Base-by-base conservation (phyloP, 2,329 filamentous ascomycete genomes). In the Alternaria arbusti region DNA sequence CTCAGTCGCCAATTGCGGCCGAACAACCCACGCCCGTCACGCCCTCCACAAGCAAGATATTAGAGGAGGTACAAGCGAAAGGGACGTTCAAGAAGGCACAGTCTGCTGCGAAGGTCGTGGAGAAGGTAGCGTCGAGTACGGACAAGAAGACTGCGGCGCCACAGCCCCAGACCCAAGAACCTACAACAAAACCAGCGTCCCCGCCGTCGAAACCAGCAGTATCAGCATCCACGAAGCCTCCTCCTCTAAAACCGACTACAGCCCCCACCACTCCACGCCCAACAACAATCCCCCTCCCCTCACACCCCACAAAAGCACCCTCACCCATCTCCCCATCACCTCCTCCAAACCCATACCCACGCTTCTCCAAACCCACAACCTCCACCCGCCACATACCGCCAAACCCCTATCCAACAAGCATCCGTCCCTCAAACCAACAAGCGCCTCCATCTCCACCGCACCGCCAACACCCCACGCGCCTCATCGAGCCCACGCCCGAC, bases 41-140 rank as follows among this genome's bases (percentile, higher is more conserved):
- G 22, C 70, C 71, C 3, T 40, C 64, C 9, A 68, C 66, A 25
- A 79, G 75, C 70, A 76, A 72, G 68, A 78, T 78, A 57, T 28
- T 78, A 51, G 67, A 74, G 3, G 55, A 77, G 26, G 75, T 79
- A 10, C 70, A 64, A 32, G 66, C 70, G 13, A 71, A 63, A n/a
- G 71, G 72, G 11, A 68, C 71, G 1, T 57, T 78, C 32, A 70
- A 68, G 47, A 61, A 58, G 8, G 25, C 59, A 7, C 20, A 50
- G n/a, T 20, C 20, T 20, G 20, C 46, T 11, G 20, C 54, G 20
- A 49, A 49, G 13, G 32, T 46, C 3, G 15, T 28, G 22, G 22
- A 43, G 23, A 47, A 51, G 13, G 28, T 9, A 44, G 51, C 28
- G 20, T 10, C 49, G 17, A 17, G 20, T 25, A 32, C n/a, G n/a